phyloP scores from a whole-genome alignment of 169 alveolate genomes.

The Cyclospora cayetanensis region DNA sequence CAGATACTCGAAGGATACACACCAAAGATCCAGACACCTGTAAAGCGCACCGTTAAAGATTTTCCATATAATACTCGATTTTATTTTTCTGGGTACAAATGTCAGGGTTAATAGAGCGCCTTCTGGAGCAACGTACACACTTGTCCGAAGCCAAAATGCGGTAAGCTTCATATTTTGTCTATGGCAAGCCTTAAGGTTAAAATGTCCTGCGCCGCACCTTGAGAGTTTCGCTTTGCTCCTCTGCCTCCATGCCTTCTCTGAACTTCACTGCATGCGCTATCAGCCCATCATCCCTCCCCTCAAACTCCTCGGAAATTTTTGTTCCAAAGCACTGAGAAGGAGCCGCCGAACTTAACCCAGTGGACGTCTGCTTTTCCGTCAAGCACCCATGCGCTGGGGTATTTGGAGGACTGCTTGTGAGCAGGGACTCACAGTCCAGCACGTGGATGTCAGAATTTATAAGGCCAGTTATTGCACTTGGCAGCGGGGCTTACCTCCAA shows the following conservation, averaged over 20 bases:
- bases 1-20: slow-evolving; percentile 33
- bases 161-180: too few species aligned
- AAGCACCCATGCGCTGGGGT: neutral
- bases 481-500: slow-evolving; percentile 45
- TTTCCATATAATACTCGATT: too few species aligned
- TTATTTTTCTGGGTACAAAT: too few species aligned
- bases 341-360: neutral
- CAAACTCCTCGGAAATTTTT: slow-evolving; percentile 43
- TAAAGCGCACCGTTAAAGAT: too few species aligned
- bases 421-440: too few species aligned
- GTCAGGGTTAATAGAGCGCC: too few species aligned
- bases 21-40: neutral
- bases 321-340: neutral
- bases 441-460: too few species aligned
- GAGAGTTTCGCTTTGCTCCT: neutral
- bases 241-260: neutral
- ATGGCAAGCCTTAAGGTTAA: neutral
- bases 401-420: too few species aligned
- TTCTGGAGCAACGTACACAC: too few species aligned
- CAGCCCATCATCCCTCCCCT: slow-evolving; percentile 41
- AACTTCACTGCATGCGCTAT: neutral
- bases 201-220: neutral
- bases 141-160: too few species aligned
- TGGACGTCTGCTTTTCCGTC: neutral
- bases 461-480: too few species aligned